A percentile compares a stretch with the other conserved stretches of the same genome.
Conservation (phyloP, 164 flowering plant genomes). For the Annona squamosa region DNA sequence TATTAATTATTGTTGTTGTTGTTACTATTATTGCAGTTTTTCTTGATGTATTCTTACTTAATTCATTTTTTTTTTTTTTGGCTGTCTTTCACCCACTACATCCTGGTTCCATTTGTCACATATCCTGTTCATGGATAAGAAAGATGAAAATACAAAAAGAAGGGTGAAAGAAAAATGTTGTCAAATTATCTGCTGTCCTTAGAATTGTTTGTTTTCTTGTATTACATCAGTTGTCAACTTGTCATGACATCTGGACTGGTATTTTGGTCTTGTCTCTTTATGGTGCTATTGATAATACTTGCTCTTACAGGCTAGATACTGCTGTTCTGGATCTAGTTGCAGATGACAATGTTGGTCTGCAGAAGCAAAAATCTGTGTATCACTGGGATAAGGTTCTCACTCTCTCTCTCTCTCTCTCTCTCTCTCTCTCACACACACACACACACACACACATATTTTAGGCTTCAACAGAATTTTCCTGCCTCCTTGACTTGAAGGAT, state of each 20-base stretch:
- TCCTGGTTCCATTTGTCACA: too few species aligned
- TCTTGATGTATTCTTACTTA: too few species aligned
- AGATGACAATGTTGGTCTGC: slow-evolving; percentile 69
- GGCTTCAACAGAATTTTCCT: background rate
- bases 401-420: background rate
- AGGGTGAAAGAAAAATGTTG: too few species aligned
- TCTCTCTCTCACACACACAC: background rate
- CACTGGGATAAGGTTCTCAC: slow-evolving; percentile 91
- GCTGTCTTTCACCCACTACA: too few species aligned
- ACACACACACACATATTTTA: background rate
- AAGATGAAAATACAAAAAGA: too few species aligned
- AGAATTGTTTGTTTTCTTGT: too few species aligned
- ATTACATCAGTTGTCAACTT: too few species aligned
- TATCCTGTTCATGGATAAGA: too few species aligned
- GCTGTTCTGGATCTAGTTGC: slow-evolving; percentile 92
- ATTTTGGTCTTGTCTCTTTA: background rate
- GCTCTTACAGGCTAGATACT: slow-evolving; percentile 54
- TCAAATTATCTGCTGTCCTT: too few species aligned
- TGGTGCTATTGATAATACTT: background rate
- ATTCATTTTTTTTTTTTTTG: too few species aligned
- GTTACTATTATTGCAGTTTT: too few species aligned
- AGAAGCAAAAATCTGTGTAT: slow-evolving; percentile 63
- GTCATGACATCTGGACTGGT: background rate
- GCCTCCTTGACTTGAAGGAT: background rate
- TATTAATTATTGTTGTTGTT: too few species aligned